Evolutionary conservation across 331 rosid species (phyloP).

Genomic region (Acacia pycnantha): DNA sequence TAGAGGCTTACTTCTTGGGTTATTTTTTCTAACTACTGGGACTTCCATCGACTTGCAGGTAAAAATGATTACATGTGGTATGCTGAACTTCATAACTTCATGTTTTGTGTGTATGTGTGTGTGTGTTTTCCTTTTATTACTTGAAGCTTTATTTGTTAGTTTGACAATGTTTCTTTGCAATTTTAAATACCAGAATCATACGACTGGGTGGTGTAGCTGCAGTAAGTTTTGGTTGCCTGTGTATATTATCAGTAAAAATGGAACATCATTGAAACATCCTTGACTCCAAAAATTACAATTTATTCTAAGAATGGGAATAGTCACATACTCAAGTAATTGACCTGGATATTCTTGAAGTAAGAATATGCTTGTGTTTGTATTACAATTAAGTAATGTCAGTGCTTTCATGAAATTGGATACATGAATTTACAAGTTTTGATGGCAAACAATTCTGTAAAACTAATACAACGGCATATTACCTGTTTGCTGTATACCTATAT

Average conservation of each 20-base stretch:
- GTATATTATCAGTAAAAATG: neutral
- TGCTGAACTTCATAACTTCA: neutral
- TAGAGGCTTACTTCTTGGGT: constrained; percentile 94
- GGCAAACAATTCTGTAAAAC: neutral
- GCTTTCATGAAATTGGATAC: neutral
- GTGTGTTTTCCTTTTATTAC: neutral
- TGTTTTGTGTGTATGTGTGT: neutral
- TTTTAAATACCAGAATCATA: constrained; percentile 14
- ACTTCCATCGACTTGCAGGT: constrained; percentile 94
- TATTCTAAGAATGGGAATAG: neutral
- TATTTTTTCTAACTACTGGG: constrained; percentile 91
- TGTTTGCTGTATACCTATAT: neutral
- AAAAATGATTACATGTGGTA: constrained; percentile 7
- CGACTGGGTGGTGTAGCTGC: constrained; percentile 10
- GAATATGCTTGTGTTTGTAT: neutral
- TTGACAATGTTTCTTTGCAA: constrained; percentile 5
- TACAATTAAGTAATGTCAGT: neutral
- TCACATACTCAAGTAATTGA: neutral
- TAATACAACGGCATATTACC: neutral
- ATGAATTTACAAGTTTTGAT: neutral
- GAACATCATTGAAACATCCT: neutral
- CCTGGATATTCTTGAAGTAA: neutral
- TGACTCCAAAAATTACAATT: neutral
- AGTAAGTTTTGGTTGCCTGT: neutral
- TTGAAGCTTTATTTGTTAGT: constrained; percentile 4